Conservation (phyloP, 352 stramenopile genomes). For the Stramenopiles sp. region DNA sequence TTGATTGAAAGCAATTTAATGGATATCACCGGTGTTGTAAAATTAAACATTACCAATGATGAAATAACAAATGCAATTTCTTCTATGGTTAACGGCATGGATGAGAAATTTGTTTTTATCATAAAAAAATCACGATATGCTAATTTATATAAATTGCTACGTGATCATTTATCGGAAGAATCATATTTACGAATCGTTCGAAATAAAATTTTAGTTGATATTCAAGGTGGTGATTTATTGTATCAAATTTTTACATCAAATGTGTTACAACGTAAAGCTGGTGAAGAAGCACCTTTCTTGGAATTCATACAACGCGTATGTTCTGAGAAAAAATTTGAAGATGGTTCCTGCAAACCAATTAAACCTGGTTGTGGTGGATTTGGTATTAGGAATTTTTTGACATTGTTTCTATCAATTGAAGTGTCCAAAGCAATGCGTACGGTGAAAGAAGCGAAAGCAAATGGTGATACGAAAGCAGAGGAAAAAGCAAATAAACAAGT, state of each 20-base stretch:
- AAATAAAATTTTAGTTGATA: slow-evolving; percentile 45
- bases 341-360: slow-evolving; percentile 25
- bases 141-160: slow-evolving; percentile 38
- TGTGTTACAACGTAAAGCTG: slow-evolving; percentile 30
- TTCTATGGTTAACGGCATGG: too few species aligned
- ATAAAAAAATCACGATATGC: slow-evolving; percentile 33
- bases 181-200: slow-evolving; percentile 36
- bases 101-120: too few species aligned
- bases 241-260: slow-evolving; percentile 53
- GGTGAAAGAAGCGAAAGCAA: slow-evolving; percentile 22
- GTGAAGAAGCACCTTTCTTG: slow-evolving; percentile 44
- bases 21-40: too few species aligned
- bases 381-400: slow-evolving; percentile 29
- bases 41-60: too few species aligned
- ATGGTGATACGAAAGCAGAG: slow-evolving; percentile 14
- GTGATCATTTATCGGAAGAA: slow-evolving; percentile 31
- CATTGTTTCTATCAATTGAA: slow-evolving; percentile 45
- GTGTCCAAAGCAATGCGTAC: slow-evolving; percentile 37
- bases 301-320: slow-evolving; percentile 52
- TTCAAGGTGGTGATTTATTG: slow-evolving; percentile 36
- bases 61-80: too few species aligned
- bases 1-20: too few species aligned
- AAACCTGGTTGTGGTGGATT: slow-evolving; percentile 21
- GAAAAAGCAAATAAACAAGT: slow-evolving; percentile 24
- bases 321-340: slow-evolving; percentile 23